Evolutionary conservation across 2,329 filamentous ascomycete species (phyloP).

Genomic region (Tolypocladium inflatum): DNA sequence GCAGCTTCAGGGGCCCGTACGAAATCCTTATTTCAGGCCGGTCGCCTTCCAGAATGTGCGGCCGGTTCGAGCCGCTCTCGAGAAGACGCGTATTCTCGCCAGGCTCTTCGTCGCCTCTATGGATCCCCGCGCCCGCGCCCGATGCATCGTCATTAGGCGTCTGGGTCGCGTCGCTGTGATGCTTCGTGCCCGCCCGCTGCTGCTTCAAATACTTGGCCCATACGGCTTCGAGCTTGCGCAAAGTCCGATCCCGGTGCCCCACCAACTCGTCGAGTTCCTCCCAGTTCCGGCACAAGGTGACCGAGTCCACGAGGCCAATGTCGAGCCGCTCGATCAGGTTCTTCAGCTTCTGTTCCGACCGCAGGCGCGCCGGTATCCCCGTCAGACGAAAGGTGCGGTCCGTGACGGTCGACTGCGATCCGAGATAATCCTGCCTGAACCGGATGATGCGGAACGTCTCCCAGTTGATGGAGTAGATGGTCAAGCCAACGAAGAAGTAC

Average conservation of each 20-base stretch:
- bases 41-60: conserved; percentile 29
- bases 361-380: conserved; percentile 71
- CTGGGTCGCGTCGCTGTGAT: conserved; percentile 5
- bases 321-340: conserved; percentile 77
- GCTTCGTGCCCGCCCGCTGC: conserved; percentile 10
- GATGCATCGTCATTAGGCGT: conserved; percentile 3
- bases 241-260: conserved; percentile 49
- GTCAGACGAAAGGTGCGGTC: conserved; percentile 89
- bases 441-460: conserved; percentile 81
- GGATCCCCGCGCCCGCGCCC: conserved; percentile 20
- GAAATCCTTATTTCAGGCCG: conserved; percentile 66
- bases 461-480: conserved; percentile 71
- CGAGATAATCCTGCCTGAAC: conserved; percentile 81
- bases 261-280: conserved; percentile 68
- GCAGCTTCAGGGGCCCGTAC: conserved; percentile 67
- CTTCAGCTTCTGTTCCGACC: conserved; percentile 75
- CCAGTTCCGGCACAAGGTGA: conserved; percentile 85
- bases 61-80: conserved; percentile 26
- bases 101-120: conserved; percentile 27
- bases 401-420: conserved; percentile 88
- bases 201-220: conserved; percentile 59
- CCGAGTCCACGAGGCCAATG: conserved; percentile 82
- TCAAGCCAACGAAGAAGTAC: conserved; percentile 79
- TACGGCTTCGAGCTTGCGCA: conserved; percentile 70
- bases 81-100: conserved; percentile 54